These are phyloP conservation scores for Parascedosporium putredinis DNA, from an alignment of 2,329 filamentous ascomycete genomes.

Conservation along the genomic window DNA sequence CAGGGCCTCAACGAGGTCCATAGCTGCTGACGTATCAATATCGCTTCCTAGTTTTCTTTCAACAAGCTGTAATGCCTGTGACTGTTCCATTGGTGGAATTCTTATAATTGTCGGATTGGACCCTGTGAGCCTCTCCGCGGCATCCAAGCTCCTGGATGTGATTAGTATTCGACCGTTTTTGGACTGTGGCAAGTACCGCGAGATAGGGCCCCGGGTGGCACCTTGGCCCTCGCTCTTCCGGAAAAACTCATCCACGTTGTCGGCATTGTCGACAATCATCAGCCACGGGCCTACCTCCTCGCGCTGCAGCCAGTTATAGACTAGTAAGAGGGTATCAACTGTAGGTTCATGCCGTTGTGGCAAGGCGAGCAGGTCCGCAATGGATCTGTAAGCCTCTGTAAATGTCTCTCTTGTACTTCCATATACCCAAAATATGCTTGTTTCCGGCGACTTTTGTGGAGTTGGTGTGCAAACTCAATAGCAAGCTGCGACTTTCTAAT, in stretches of 20 bases:
- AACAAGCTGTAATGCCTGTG: conserved; percentile 6
- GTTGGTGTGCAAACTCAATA: background rate
- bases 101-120: conserved; percentile 6
- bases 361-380: background rate
- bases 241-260: conserved; percentile 11
- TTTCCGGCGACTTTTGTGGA: background rate
- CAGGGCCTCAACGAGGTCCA: conserved; percentile 9
- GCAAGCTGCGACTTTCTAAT: background rate
- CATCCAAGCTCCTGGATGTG: conserved; percentile 12
- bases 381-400: background rate
- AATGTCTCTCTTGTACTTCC: background rate
- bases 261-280: conserved; percentile 14
- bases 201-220: background rate
- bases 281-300: conserved; percentile 12
- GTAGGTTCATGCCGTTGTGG: background rate
- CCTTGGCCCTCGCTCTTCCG: conserved; percentile 5
- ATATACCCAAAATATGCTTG: background rate
- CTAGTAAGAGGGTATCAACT: conserved; percentile 5
- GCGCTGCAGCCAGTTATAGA: conserved; percentile 13
- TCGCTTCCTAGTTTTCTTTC: conserved; percentile 3
- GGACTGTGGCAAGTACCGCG: conserved; percentile 12
- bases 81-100: conserved; percentile 5
- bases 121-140: conserved; percentile 11
- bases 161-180: conserved; percentile 11
- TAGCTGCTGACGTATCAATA: background rate